phyloP scores from a whole-genome alignment of 768 basidiomycete species.

The Chalciporus sphaerocephalus region DNA sequence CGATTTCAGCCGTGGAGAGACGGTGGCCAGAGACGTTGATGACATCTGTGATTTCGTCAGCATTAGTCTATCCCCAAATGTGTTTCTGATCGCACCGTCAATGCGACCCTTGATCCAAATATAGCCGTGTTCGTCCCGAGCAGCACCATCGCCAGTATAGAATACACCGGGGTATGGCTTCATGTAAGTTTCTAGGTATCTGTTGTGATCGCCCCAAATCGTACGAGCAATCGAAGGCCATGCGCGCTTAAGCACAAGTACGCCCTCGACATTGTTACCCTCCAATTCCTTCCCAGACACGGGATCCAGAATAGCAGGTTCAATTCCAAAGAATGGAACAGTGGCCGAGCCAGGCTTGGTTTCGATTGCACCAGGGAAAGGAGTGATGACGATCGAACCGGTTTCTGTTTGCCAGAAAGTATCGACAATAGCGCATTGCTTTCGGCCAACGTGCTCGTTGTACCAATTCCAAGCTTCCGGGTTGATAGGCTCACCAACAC shows the following conservation, averaged over 20 bases:
- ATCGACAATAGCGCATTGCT: slow-evolving; percentile 89
- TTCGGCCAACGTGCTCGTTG: slow-evolving; percentile 87
- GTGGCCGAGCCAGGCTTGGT: slow-evolving; percentile 97
- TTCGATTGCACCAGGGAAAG: slow-evolving; percentile 92
- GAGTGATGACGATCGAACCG: slow-evolving; percentile 90
- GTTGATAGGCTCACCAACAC: slow-evolving; percentile 97
- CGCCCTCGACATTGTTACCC: slow-evolving; percentile 87
- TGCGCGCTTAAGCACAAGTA: slow-evolving; percentile 77
- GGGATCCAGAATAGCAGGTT: slow-evolving; percentile 84
- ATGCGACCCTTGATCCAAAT: slow-evolving; percentile 98
- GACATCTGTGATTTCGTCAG: slow-evolving; percentile 53
- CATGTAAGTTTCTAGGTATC: slow-evolving; percentile 78
- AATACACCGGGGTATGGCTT: slow-evolving; percentile 86
- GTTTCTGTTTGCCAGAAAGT: slow-evolving; percentile 99
- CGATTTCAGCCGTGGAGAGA: slow-evolving; percentile 95
- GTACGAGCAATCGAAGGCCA: slow-evolving; percentile 97
- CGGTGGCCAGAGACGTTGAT: slow-evolving; percentile 99
- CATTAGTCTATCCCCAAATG: not conserved
- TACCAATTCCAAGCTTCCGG: slow-evolving; percentile 99
- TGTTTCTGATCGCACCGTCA: slow-evolving; percentile 57
- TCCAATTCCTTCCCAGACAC: slow-evolving; percentile 69
- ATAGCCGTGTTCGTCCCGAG: slow-evolving; percentile 91
- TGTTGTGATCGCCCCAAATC: slow-evolving; percentile 87
- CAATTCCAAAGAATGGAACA: slow-evolving; percentile 96
- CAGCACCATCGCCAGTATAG: slow-evolving; percentile 98